Evolutionary conservation across 306 rosid genomes (phyloP), one percentile per base, ranked within the genome.

Genomic region (Vicia faba): DNA sequence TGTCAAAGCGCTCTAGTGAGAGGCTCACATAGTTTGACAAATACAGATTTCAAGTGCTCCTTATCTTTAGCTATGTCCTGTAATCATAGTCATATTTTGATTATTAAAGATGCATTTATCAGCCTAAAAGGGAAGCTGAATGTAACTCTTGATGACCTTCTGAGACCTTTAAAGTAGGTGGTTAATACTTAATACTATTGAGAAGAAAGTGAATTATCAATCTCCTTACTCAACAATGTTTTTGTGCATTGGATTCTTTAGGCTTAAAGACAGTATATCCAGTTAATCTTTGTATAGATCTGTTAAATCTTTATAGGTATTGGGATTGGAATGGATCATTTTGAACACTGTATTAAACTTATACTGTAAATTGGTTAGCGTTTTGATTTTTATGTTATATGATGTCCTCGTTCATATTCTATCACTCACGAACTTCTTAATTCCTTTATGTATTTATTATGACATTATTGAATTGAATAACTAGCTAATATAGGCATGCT

Each of bases 1-100:
- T 83, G 72, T 83, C 91, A 66, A 90, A 93, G 78, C 91, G 88
- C 0, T 82, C 85, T 0, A 65, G 65, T 61, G 78, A 82, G 43
- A 72, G 73, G 31, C 61, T 62, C 48, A 8, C 64, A 2, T 69
- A 73, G 77, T 75, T 43, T 28, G 12, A 19, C 64, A 31, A 49
- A 39, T 44, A 5, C 45, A 3, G 33, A 23, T 36, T 59, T 61
- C 51, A 56, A 61, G 69, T 55, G 64, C 9, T 23, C 33, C 8
- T 38, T 6, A 64, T 68, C 36, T 13, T 33, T 58, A 51, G 38
- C 43, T 53, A 41, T 38, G 13, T 36, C 50, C 28, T 53, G 35
- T 73, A 69, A 64, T 53, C 53, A 59, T 66, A 69, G 67, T 53
- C 53, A 64, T 63, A 40, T 45, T 45, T 44, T 33, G 57, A 49